These are phyloP conservation scores for Sporothrix euskadiensis DNA, from an alignment of 2,329 filamentous ascomycete genomes.

Conservation along the genomic window DNA sequence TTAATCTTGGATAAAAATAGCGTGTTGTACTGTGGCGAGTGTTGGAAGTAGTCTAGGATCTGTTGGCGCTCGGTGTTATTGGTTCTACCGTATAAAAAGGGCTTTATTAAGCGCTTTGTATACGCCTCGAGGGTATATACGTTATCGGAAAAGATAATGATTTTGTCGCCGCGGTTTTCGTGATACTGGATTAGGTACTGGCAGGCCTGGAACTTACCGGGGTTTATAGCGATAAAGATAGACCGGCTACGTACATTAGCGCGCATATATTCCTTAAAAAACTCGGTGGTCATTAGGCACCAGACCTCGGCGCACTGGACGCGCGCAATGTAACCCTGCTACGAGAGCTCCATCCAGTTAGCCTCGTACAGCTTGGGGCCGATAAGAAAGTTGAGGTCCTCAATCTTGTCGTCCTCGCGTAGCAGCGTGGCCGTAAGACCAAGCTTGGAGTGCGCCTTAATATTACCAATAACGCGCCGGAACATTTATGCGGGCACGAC, in stretches of 20 bases:
- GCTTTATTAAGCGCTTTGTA: slow-evolving; percentile 75
- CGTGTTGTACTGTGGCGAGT: slow-evolving; percentile 80
- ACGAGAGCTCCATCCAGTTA: slow-evolving; percentile 98
- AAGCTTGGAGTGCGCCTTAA: slow-evolving; percentile 93
- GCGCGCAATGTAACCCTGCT: slow-evolving; percentile 93
- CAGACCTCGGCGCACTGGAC: slow-evolving; percentile 98
- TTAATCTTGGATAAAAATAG: slow-evolving; percentile 97
- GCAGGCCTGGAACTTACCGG: slow-evolving; percentile 92
- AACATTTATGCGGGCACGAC: slow-evolving; percentile 97
- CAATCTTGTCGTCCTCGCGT: slow-evolving; percentile 97
- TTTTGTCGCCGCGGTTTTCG: slow-evolving; percentile 90
- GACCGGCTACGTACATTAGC: slow-evolving; percentile 48
- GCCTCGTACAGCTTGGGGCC: slow-evolving; percentile 97
- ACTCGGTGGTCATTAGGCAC: slow-evolving; percentile 99
- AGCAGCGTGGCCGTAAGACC: slow-evolving; percentile 91
- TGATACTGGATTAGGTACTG: slow-evolving; percentile 99
- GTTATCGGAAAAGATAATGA: slow-evolving; percentile 98
- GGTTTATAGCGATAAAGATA: slow-evolving; percentile 97
- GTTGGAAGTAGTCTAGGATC: slow-evolving; percentile 92
- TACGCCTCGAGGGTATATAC: too few relatives aligned
- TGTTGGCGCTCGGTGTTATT: slow-evolving; percentile 81
- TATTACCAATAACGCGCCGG: slow-evolving; percentile 79
- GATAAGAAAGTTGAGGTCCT: slow-evolving; percentile 94
- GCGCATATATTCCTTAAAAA: slow-evolving; percentile 96
- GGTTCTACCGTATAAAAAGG: too few relatives aligned